Evolutionary conservation across 805 yeast species (phyloP), one percentile per base, ranked within the genome.

Genomic region (Pichia gijzeniarum): DNA sequence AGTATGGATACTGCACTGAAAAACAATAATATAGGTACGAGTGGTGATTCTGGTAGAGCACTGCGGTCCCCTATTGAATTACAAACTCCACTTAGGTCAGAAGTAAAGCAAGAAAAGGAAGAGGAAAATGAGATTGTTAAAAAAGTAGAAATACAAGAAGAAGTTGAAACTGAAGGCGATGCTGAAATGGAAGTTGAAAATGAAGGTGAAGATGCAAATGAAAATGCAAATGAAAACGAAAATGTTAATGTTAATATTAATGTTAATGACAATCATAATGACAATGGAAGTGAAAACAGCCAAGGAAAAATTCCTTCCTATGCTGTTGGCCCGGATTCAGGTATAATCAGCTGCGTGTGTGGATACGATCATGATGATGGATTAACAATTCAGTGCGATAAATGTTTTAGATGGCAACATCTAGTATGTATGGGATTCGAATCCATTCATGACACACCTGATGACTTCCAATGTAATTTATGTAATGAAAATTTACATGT

Each of bases 351-450:
- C 2, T 91, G 98, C 65, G 78, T 90, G 8, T 91, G 98, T 70
- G 88, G 80, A 1, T 80, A 72, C 54, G 85, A 80, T 47, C 95
- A 87, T 49, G 96, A 88, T 64, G 93, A 91, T 55, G 97, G 97
- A 0, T 83, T 87, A 58, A 90, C 95, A 20, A 85, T 93, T 50
- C 98, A 93, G 65, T 93, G 99, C 67, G 96, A 89, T 61, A 73
- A 78, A 30, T 90, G 98, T 63, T 82, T 77, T 62, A 77, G 95
- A 50, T 90, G 97, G 97, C 96, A 90, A 61, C 98, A 90, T 66
- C 89, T 93, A 22, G 71, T 77, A n/a, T 90, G 98, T 64, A 86
- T 88, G 77, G 84, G 83, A 7, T 86, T 85, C 47, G 71, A 71
- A 38, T 76, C 81, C 38, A 78, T 76, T 47, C 83, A 77, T 34